Evolutionary conservation across 805 yeast genomes (phyloP).

Genomic region (Isabelozyma gotoi): DNA sequence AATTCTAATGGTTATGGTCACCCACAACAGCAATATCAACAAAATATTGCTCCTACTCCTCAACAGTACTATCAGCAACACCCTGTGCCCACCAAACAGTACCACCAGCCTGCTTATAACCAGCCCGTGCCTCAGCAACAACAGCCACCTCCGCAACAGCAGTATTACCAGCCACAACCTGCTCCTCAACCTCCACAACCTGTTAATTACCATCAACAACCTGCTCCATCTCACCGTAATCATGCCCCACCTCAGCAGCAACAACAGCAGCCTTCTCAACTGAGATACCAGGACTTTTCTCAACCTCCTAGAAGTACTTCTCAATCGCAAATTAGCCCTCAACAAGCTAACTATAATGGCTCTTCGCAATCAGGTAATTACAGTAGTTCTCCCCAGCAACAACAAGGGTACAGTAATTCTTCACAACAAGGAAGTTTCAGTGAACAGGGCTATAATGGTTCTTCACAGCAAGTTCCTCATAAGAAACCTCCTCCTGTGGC

Average conservation of each 20-base stretch:
- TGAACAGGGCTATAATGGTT: too few species aligned
- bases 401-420: background rate
- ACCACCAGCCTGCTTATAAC: conserved; percentile 6
- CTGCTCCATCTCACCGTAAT: conserved; percentile 5
- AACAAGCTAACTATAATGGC: too few species aligned
- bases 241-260: conserved; percentile 1
- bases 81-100: conserved; percentile 2
- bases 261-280: conserved; percentile 1
- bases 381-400: background rate
- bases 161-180: conserved; percentile 8
- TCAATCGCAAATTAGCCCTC: too few species aligned
- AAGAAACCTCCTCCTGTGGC: conserved; percentile 17
- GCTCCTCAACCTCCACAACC: conserved; percentile 9
- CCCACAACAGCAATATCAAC: conserved; percentile 4
- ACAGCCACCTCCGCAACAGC: conserved; percentile 9
- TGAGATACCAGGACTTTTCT: background rate
- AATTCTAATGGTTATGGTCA: conserved; percentile 6
- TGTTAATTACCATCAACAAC: conserved; percentile 11
- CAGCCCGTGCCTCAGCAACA: conserved; percentile 7
- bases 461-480: conserved; percentile 7
- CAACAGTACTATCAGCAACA: conserved; percentile 8
- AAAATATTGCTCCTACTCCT: conserved; percentile 5
- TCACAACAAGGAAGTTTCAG: background rate
- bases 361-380: too few species aligned
- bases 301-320: background rate